A percentile compares a stretch with the other conserved stretches of the same genome.
Conservation (phyloP, 306 rosid genomes). For the Urtica urens region DNA sequence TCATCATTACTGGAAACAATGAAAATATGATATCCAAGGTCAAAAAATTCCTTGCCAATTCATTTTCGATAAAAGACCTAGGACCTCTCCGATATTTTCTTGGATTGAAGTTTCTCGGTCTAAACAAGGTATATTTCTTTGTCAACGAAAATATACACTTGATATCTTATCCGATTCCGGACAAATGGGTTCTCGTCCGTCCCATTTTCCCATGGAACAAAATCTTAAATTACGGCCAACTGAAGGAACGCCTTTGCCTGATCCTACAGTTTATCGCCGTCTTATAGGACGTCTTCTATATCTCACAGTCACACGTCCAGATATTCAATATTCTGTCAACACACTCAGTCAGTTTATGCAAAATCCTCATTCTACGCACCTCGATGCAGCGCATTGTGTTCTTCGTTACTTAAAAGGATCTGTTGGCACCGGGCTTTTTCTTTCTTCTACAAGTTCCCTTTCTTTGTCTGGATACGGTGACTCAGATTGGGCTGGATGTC, state of each 20-base stretch:
- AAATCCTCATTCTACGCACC: not conserved
- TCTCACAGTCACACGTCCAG: not conserved
- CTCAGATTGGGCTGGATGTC: not conserved
- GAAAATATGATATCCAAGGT: not conserved
- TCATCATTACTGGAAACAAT: not conserved
- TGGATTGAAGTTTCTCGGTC: not conserved
- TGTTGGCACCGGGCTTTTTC: not conserved
- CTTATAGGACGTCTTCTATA: not conserved
- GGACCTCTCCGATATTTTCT: constrained; percentile 1
- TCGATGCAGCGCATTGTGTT: not conserved
- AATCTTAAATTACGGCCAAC: not conserved
- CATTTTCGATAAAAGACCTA: not conserved
- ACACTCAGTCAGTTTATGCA: not conserved
- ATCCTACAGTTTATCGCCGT: not conserved
- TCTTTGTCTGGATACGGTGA: not conserved
- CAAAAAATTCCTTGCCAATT: too few relatives aligned
- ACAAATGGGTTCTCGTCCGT: not conserved
- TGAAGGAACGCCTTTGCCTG: not conserved
- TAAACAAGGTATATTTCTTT: not conserved
- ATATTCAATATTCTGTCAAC: not conserved
- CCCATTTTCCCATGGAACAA: not conserved
- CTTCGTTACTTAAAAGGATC: not conserved
- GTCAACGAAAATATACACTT: constrained; percentile 1
- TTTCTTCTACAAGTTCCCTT: not conserved
- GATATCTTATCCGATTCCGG: not conserved